A percentile compares a stretch with the other conserved stretches of the same genome.
These are phyloP conservation scores for Dictyostelium purpureum DNA, from an alignment of 78 protist genomes.

Conservation along the genomic window DNA sequence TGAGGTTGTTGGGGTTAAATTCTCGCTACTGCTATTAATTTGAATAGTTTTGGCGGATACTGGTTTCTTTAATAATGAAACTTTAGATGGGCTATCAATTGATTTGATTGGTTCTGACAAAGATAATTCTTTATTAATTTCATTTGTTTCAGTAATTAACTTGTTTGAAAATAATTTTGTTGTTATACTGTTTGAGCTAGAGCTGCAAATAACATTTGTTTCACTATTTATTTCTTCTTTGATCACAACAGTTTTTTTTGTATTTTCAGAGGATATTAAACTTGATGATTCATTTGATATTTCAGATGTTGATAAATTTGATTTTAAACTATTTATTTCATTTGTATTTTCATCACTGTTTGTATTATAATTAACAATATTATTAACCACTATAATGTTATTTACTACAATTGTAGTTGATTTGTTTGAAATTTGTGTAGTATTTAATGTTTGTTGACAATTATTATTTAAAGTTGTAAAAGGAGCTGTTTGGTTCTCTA, in stretches of 20 bases:
- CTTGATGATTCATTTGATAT: not conserved
- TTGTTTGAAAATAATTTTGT: no score
- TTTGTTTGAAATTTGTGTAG: no score
- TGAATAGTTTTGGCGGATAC: not conserved
- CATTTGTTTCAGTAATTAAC: not conserved
- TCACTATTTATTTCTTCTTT: not conserved
- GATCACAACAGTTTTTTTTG: not conserved
- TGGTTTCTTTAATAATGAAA: not conserved
- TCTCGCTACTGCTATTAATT: no score
- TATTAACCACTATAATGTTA: no score
- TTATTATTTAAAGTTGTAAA: not conserved
- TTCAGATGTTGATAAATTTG: not conserved
- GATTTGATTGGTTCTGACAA: not conserved
- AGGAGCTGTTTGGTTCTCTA: not conserved
- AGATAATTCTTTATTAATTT: no score
- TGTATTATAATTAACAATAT: no score
- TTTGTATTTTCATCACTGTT: no score
- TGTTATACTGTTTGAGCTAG: not conserved
- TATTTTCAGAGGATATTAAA: no score
- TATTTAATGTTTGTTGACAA: no score
- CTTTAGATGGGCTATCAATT: not conserved
- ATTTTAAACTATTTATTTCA: no score
- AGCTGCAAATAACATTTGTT: not conserved
- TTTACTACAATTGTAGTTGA: no score
- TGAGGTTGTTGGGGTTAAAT: not conserved